phyloP scores from a whole-genome alignment of 257 asterid species.

The Solanum corneliomulleri region DNA sequence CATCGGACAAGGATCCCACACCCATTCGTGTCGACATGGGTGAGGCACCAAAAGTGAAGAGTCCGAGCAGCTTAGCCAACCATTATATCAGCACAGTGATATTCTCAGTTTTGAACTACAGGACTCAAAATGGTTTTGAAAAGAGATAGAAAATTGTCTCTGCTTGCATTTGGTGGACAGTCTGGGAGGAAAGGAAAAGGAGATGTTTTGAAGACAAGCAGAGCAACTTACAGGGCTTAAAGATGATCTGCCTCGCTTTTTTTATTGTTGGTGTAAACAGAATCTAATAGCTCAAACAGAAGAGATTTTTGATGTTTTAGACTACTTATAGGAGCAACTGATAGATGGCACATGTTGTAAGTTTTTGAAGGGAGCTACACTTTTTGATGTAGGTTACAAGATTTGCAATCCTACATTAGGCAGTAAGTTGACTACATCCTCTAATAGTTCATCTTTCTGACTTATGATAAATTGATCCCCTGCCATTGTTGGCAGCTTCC shows the following conservation, averaged over 20 bases:
- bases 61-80: not conserved
- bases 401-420: not conserved
- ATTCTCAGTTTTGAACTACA: not conserved
- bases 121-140: not conserved
- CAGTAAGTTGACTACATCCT: not conserved
- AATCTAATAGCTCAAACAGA: not conserved
- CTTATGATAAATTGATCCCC: not conserved
- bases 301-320: not conserved
- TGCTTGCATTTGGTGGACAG: not conserved
- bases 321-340: not conserved
- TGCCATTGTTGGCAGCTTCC: not conserved
- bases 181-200: not conserved
- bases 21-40: too few relatives aligned
- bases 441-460: not conserved
- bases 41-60: too few relatives aligned
- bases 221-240: not conserved
- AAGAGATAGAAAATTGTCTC: not conserved
- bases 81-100: not conserved
- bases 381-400: not conserved
- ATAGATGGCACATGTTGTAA: not conserved
- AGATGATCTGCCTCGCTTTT: not conserved
- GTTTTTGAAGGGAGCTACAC: not conserved
- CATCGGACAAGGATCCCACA: too few relatives aligned
- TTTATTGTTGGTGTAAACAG: not conserved
- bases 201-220: not conserved